Base-by-base conservation (phyloP, 2,329 filamentous ascomycete species). In the Myriosclerotinia duriaeana region DNA sequence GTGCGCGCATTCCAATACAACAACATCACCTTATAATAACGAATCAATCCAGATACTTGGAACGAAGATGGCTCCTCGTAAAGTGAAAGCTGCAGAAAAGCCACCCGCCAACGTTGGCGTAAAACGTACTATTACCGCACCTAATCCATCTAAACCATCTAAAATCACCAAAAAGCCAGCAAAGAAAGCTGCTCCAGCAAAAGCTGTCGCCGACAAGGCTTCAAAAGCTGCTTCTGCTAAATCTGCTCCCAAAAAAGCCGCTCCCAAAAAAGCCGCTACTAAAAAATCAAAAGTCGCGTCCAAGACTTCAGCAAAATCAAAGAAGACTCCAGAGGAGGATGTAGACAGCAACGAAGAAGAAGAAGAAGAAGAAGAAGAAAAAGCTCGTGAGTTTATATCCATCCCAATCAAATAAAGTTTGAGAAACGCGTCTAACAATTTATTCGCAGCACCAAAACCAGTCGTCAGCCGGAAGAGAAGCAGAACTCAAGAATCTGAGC, bases 81-180 rank as follows among this genome's bases (percentile, higher is more conserved):
- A 61, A 26, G 15, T 20, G 6, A 50, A 38, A 50, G 44, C 56
- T 38, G 20, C 30, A 36, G 42, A 4, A 22, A 48, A 42, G 11
- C 26, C 44, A 26, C 58, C 58, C 9, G 58, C 58, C 4, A 61
- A 61, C 46, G 44, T 61, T 11, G 58, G 58, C n/a, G 58, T 61
- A 1, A 61, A 61, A 60, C 58, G 58, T 26, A 26, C 58, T 17
- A 11, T 11, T 14, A 9, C 44, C 3, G 30, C n/a, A 26, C 12
- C 58, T 17, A 36, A 38, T 2, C 2, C 44, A 26, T 50, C 44
- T 17, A 36, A 38, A 4, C 2, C 44, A 26, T 50, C 44, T 8
- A 60, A 60, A 26, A 30, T 50, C 17, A 12, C 58, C 1, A 48
- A 50, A 14, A 50, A 60, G 30, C 30, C 30, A 36, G 30, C 42